Conservation (phyloP, 2,329 filamentous ascomycete genomes). For the Dactylellina cionopaga region DNA sequence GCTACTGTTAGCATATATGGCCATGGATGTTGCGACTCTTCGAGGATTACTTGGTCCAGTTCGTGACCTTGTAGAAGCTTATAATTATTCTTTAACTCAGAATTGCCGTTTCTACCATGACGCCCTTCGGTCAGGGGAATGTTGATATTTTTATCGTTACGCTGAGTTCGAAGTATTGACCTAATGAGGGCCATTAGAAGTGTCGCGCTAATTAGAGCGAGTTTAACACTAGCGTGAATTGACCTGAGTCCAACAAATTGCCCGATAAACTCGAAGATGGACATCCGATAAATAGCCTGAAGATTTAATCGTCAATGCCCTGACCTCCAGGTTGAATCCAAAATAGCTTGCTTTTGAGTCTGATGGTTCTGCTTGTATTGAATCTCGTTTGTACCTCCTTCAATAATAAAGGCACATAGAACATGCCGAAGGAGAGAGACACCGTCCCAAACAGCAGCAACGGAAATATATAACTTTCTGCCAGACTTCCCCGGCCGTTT, state of each 20-base stretch:
- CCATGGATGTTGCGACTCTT: no score
- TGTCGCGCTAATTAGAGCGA: neutral
- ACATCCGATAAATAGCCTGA: neutral
- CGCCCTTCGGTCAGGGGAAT: neutral
- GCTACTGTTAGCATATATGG: neutral
- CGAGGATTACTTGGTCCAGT: neutral
- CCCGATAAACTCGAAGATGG: neutral
- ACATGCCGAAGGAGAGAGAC: no score
- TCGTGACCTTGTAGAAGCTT: neutral
- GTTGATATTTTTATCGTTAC: neutral
- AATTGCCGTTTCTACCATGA: neutral
- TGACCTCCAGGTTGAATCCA: slow-evolving; percentile 2
- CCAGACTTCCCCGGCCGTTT: no score
- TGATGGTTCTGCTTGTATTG: no score
- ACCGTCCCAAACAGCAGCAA: no score
- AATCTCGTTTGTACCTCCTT: no score
- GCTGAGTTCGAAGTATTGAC: slow-evolving; percentile 1
- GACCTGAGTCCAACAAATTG: neutral
- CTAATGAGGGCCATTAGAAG: neutral
- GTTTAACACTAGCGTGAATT: slow-evolving; percentile 1
- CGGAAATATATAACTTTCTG: no score
- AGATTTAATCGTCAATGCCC: neutral
- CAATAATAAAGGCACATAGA: no score
- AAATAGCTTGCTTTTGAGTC: neutral
- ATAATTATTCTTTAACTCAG: no score